phyloP scores from a whole-genome alignment of 2,329 filamentous ascomycete genomes.

The Penicillium nordicum region DNA sequence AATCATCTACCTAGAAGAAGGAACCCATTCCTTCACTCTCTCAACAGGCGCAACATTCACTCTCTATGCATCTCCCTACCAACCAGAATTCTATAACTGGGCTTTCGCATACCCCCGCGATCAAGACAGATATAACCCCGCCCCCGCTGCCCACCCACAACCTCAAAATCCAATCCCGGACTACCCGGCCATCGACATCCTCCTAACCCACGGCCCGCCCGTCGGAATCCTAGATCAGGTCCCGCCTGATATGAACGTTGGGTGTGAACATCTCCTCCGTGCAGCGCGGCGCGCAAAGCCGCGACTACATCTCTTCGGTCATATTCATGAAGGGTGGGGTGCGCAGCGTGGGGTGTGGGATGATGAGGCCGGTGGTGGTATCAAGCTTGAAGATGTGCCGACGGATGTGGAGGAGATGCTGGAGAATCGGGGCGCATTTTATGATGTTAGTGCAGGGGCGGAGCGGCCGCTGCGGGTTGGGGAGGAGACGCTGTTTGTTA shows the following conservation, averaged over 20 bases:
- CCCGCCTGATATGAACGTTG: constrained; percentile 41
- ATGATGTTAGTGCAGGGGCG: constrained; percentile 33
- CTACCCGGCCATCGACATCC: constrained; percentile 50
- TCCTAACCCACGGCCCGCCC: constrained; percentile 62
- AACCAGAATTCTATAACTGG: constrained; percentile 56
- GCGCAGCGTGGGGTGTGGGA: constrained; percentile 35
- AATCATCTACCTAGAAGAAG: constrained; percentile 57
- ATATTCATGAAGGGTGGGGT: constrained; percentile 58
- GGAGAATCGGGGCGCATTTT: constrained; percentile 31
- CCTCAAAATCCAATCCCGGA: constrained; percentile 43
- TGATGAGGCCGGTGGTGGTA: constrained; percentile 18
- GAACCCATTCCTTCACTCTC: constrained; percentile 46
- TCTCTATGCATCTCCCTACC: constrained; percentile 52
- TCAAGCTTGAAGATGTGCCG: constrained; percentile 18
- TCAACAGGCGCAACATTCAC: constrained; percentile 48
- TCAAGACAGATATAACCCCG: constrained; percentile 53
- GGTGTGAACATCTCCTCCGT: constrained; percentile 53
- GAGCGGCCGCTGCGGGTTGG: constrained; percentile 40
- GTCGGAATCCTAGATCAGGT: constrained; percentile 49
- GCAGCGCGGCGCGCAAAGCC: constrained; percentile 53
- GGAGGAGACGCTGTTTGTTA: constrained; percentile 55
- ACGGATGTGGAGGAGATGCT: constrained; percentile 29
- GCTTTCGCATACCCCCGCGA: constrained; percentile 53
- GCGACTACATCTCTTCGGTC: constrained; percentile 59
- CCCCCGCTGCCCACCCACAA: constrained; percentile 20